A percentile compares a stretch with the other conserved stretches of the same genome.
These are phyloP conservation scores for Dianthus caryophyllus DNA, from an alignment of 148 eudicot genomes.

Conservation along the genomic window DNA sequence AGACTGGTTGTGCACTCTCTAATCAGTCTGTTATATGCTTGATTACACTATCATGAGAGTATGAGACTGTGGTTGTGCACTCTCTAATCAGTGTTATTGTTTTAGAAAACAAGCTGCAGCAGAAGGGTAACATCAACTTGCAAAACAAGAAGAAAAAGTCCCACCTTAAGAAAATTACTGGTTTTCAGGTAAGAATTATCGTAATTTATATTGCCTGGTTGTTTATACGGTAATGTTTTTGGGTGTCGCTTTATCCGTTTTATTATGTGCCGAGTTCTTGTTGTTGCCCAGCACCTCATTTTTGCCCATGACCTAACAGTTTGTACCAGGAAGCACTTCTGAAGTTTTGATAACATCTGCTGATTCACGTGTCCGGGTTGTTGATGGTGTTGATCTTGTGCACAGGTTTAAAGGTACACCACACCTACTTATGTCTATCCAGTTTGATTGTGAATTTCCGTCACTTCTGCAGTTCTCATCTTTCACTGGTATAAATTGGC, in stretches of 20 bases:
- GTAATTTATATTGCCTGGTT: neutral
- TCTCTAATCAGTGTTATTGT: conserved; percentile 1
- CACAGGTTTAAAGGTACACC: conserved; percentile 85
- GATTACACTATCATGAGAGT: neutral
- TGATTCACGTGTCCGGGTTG: conserved; percentile 86
- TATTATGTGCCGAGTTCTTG: neutral
- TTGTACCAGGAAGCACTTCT: conserved; percentile 82
- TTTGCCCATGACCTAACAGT: conserved; percentile 43
- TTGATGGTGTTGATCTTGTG: conserved; percentile 70
- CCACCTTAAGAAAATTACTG: conserved; percentile 89
- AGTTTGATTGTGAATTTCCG: neutral
- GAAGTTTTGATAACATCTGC: conserved; percentile 92
- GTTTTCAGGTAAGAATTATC: conserved; percentile 63
- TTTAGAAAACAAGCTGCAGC: conserved; percentile 73
- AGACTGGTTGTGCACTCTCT: neutral
- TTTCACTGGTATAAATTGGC: neutral
- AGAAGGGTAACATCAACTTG: conserved; percentile 58
- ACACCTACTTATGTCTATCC: neutral
- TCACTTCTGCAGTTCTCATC: conserved; percentile 1
- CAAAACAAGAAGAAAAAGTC: conserved; percentile 89
- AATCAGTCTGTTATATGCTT: conserved; percentile 15
- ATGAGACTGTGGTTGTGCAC: too few relatives aligned
- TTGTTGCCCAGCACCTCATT: neutral
- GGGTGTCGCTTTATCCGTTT: neutral
- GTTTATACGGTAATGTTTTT: neutral